Evolutionary conservation across 371 early-diverging fungal species (phyloP).

Genomic region (Encephalitozoon intestinalis): DNA sequence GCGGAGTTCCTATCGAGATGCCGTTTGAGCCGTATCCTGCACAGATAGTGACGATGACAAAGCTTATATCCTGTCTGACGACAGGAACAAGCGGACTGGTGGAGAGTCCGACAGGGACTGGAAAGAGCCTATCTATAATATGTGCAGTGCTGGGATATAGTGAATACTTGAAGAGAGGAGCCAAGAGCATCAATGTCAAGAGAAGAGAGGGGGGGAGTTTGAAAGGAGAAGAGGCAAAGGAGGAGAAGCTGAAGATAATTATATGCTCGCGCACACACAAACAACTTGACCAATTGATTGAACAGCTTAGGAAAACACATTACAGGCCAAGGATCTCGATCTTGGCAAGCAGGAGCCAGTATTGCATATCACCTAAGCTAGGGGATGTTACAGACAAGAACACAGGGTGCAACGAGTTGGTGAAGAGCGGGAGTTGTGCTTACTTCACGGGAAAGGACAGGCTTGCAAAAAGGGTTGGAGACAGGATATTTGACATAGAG

Average conservation of each 20-base stretch:
- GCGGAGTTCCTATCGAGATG: conserved; percentile 48
- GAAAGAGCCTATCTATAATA: conserved; percentile 64
- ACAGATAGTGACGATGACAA: conserved; percentile 63
- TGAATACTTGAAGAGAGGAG: conserved; percentile 32
- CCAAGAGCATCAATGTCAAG: not conserved
- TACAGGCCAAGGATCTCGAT: conserved; percentile 63
- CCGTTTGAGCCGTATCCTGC: conserved; percentile 64
- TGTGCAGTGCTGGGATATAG: conserved; percentile 63
- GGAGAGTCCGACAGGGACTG: conserved; percentile 66
- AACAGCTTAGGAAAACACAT: conserved; percentile 71
- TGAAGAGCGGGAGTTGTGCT: conserved; percentile 64
- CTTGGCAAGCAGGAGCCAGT: conserved; percentile 73
- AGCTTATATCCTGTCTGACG: conserved; percentile 62
- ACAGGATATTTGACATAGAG: conserved; percentile 62
- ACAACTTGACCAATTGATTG: conserved; percentile 77
- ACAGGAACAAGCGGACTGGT: conserved; percentile 62
- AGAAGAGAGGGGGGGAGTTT: conserved; percentile 2
- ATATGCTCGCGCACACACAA: conserved; percentile 81
- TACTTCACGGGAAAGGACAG: conserved; percentile 42
- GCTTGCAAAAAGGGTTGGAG: conserved; percentile 29
- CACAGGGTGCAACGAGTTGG: conserved; percentile 67
- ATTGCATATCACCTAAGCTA: conserved; percentile 72
- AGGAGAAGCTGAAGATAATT: conserved; percentile 62
- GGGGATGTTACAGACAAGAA: conserved; percentile 62
- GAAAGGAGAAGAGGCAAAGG: not conserved